Evolutionary conservation across 345 rosid genomes (phyloP).

Genomic region (Clarkia xantiana): DNA sequence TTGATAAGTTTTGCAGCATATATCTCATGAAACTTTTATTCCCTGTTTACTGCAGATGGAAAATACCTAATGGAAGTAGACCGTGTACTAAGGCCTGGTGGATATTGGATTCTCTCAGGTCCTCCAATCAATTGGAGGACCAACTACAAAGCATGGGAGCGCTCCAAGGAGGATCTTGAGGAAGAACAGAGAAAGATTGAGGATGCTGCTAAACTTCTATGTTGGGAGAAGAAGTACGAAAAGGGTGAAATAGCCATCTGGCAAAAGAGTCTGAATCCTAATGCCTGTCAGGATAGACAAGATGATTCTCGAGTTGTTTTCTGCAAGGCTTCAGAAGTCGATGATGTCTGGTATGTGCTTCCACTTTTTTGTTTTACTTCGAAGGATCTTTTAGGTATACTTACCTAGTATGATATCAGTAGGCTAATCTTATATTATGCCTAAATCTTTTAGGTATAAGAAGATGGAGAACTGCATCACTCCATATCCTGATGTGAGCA

Average conservation of each 20-base stretch:
- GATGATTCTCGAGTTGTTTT: conserved; percentile 15
- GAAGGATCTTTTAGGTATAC: no score
- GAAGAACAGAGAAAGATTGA: conserved; percentile 47
- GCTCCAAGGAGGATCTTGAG: conserved; percentile 38
- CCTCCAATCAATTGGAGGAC: conserved; percentile 52
- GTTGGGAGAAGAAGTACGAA: conserved; percentile 68
- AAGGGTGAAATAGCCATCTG: conserved; percentile 51
- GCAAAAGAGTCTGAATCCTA: conserved; percentile 39
- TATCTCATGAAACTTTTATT: not conserved
- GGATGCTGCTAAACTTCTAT: conserved; percentile 42
- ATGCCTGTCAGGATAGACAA: conserved; percentile 22
- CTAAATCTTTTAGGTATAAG: conserved; percentile 24
- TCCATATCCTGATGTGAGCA: conserved; percentile 38
- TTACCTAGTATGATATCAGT: no score
- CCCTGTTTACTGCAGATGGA: conserved; percentile 32
- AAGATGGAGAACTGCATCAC: conserved; percentile 56
- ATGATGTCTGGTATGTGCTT: conserved; percentile 42
- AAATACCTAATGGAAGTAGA: conserved; percentile 58
- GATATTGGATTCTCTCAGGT: conserved; percentile 59
- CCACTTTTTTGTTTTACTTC: not conserved
- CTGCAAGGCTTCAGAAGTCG: conserved; percentile 27
- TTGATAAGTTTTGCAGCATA: not conserved
- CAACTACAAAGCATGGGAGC: conserved; percentile 40
- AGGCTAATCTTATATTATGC: no score
- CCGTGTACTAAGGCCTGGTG: conserved; percentile 59